These are phyloP conservation scores for Tuber borchii DNA, from an alignment of 495 filamentous ascomycete genomes.

Conservation along the genomic window DNA sequence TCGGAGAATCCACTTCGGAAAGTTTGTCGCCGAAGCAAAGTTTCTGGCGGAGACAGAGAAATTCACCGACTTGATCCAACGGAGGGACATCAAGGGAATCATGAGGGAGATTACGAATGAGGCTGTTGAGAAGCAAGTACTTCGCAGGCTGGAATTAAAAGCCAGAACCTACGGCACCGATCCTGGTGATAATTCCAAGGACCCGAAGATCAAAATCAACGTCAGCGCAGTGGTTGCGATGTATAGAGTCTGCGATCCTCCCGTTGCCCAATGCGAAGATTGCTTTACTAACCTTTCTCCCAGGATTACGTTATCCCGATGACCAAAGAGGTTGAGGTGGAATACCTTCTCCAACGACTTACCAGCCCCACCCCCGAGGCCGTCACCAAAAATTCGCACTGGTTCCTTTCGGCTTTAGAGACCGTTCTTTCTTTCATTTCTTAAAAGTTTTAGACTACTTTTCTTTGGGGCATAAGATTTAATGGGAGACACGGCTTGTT, in stretches of 20 bases:
- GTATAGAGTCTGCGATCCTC: constrained; percentile 60
- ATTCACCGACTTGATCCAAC: constrained; percentile 74
- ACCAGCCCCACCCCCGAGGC: constrained; percentile 38
- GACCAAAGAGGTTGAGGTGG: constrained; percentile 95
- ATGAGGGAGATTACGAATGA: constrained; percentile 84
- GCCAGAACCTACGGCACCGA: constrained; percentile 93
- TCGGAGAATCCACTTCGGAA: constrained; percentile 91
- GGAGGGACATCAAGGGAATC: constrained; percentile 69
- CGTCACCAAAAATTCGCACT: not conserved
- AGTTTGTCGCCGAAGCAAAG: constrained; percentile 98
- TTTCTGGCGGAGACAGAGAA: constrained; percentile 74
- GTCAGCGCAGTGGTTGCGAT: constrained; percentile 86
- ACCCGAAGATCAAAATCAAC: constrained; percentile 65
- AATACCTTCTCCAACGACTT: constrained; percentile 92
- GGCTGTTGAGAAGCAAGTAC: constrained; percentile 83
- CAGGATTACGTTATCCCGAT: constrained; percentile 88
- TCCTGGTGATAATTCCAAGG: constrained; percentile 51
- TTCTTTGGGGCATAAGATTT: not conserved
- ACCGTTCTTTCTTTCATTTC: not conserved
- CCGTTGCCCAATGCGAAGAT: not conserved
- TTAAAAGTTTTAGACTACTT: not conserved
- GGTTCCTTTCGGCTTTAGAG: not conserved
- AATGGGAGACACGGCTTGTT: not conserved
- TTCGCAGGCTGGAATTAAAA: constrained; percentile 82
- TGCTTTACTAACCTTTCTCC: not conserved